A percentile compares a stretch with the other conserved stretches of the same genome.
phyloP scores from a whole-genome alignment of 176 grass and related monocot species.

The Zoysia japonica region DNA sequence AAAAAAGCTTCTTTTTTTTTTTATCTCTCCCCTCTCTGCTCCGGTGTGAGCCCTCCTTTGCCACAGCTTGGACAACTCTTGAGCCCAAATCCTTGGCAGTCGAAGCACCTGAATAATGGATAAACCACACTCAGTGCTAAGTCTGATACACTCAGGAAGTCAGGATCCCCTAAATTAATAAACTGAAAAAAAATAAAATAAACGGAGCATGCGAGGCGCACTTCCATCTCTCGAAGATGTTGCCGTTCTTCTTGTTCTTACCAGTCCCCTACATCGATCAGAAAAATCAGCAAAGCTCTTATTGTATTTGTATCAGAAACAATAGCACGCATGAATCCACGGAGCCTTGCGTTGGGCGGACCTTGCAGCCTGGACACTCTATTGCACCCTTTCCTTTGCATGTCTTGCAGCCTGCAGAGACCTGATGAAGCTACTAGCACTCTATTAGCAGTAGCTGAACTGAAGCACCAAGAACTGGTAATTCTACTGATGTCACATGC shows the following conservation, averaged over 20 bases:
- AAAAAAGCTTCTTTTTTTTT: neutral
- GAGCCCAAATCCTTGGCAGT: conserved; percentile 89
- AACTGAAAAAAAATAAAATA: neutral
- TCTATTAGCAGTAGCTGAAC: neutral
- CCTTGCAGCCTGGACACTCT: conserved; percentile 91
- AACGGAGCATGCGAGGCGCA: conserved; percentile 14
- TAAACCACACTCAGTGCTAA: neutral
- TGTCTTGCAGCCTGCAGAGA: conserved; percentile 56
- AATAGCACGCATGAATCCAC: neutral
- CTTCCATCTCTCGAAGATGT: conserved; percentile 99
- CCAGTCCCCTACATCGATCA: conserved; percentile 62
- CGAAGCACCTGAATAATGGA: conserved; percentile 59
- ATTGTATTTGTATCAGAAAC: neutral
- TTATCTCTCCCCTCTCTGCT: conserved; percentile 88
- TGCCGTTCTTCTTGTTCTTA: conserved; percentile 98
- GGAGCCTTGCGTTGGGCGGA: neutral
- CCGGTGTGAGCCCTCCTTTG: conserved; percentile 76
- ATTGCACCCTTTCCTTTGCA: conserved; percentile 82
- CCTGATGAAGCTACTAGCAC: conserved; percentile 26
- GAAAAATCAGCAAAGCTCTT: neutral
- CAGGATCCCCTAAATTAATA: neutral
- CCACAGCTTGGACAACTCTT: conserved; percentile 80
- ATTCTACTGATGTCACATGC: neutral
- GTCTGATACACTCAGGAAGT: neutral
- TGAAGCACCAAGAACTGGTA: neutral